These are phyloP conservation scores for Cicer yamashitae DNA, from an alignment of 306 rosid genomes.

Conservation along the genomic window DNA sequence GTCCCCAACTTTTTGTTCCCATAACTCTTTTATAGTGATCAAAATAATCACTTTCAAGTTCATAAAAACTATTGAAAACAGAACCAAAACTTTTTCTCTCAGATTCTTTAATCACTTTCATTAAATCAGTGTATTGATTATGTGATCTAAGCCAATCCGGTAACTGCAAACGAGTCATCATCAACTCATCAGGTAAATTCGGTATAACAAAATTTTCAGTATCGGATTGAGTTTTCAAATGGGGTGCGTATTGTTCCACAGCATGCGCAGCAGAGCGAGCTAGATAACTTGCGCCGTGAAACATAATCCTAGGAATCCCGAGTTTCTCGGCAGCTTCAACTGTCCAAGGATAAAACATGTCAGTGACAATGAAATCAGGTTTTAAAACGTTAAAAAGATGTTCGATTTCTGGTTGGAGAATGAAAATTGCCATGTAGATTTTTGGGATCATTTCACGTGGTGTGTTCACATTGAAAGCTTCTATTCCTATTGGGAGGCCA, in stretches of 20 bases:
- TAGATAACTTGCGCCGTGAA: constrained; percentile 39
- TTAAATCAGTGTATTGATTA: constrained; percentile 34
- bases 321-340: constrained; percentile 39
- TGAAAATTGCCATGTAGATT: constrained; percentile 30
- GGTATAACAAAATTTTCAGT: constrained; percentile 38
- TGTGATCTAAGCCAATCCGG: constrained; percentile 48
- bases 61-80: constrained; percentile 49
- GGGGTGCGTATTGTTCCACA: constrained; percentile 28
- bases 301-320: constrained; percentile 49
- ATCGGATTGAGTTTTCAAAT: constrained; percentile 29
- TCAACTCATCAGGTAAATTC: constrained; percentile 41
- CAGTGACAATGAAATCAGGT: constrained; percentile 54
- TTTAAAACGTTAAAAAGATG: constrained; percentile 4
- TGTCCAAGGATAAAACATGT: constrained; percentile 53
- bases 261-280: constrained; percentile 41
- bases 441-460: constrained; percentile 19
- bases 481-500: constrained; percentile 46
- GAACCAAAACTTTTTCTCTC: constrained; percentile 50
- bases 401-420: constrained; percentile 44
- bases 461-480: constrained; percentile 39
- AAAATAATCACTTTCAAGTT: constrained; percentile 44
- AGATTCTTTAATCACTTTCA: constrained; percentile 38
- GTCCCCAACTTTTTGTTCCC: constrained; percentile 50
- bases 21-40: constrained; percentile 41
- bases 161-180: constrained; percentile 51